These are phyloP conservation scores for Vaccinium myrtillus DNA, from an alignment of 148 eudicot genomes.

Conservation along the genomic window DNA sequence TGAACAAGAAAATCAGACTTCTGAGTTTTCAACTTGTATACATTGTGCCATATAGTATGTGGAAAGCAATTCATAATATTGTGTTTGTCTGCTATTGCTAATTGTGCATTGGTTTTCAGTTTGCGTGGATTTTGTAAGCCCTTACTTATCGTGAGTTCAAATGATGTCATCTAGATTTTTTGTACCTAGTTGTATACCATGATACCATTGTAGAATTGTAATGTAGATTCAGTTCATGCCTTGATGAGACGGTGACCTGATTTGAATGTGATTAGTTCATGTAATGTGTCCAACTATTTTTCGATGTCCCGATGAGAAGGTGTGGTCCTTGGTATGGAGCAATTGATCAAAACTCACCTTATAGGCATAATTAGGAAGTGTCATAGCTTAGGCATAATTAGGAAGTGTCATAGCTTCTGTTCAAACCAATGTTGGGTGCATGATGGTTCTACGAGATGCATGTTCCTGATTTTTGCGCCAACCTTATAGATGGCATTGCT, in stretches of 20 bases:
- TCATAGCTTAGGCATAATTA: too few relatives aligned
- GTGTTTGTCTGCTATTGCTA: background rate
- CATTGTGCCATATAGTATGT: background rate
- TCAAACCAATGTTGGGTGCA: background rate
- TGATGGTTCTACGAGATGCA: background rate
- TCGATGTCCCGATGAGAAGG: background rate
- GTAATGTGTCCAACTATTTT: background rate
- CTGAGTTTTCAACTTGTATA: conserved; percentile 12
- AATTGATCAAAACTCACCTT: background rate
- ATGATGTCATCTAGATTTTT: background rate
- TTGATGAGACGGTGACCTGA: background rate
- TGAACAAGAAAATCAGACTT: background rate
- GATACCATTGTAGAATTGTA: background rate
- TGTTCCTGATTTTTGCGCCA: background rate
- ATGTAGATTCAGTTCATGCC: background rate
- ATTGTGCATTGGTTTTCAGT: background rate
- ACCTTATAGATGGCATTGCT: background rate
- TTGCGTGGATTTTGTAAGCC: background rate
- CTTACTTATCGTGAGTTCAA: background rate
- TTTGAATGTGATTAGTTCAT: background rate
- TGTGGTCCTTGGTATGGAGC: background rate
- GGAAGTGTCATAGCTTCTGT: background rate
- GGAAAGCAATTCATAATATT: background rate
- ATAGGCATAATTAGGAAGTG: background rate
- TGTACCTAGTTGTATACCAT: background rate